A percentile compares a stretch with the other conserved stretches of the same genome.
Evolutionary conservation across 2,329 filamentous ascomycete species (phyloP).

Genomic region (Pestalotiopsis sp.): DNA sequence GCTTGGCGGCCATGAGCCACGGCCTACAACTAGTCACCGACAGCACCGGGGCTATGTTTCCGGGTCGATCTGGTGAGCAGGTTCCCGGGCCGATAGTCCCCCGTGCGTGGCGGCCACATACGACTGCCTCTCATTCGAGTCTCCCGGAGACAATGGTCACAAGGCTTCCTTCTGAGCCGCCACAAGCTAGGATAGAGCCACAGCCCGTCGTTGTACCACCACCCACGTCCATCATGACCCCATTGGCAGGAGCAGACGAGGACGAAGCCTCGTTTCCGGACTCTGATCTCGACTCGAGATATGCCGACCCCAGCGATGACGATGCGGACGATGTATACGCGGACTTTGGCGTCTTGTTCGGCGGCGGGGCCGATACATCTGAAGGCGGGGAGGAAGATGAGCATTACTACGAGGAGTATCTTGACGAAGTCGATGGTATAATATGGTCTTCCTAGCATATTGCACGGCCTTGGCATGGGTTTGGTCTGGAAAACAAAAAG

Average conservation of each 20-base stretch:
- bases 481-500: background rate
- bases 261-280: slow-evolving; percentile 51
- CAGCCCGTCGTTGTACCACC: background rate
- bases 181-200: background rate
- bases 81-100: slow-evolving; percentile 20
- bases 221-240: slow-evolving; percentile 20
- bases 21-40: slow-evolving; percentile 34
- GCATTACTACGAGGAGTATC: slow-evolving; percentile 55
- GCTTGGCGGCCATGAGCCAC: slow-evolving; percentile 37
- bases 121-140: slow-evolving; percentile 20
- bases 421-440: slow-evolving; percentile 60
- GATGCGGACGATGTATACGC: slow-evolving; percentile 56
- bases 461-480: background rate
- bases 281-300: slow-evolving; percentile 47
- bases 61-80: slow-evolving; percentile 21
- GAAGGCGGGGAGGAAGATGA: slow-evolving; percentile 33
- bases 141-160: background rate
- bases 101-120: slow-evolving; percentile 30
- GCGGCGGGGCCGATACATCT: slow-evolving; percentile 24
- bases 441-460: slow-evolving; percentile 41
- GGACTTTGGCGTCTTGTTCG: slow-evolving; percentile 57
- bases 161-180: background rate
- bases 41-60: slow-evolving; percentile 32
- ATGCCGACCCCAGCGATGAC: slow-evolving; percentile 41
- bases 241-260: slow-evolving; percentile 40